Conservation (phyloP, 1,284 basidiomycete genomes). For the Coniferiporia weirii region DNA sequence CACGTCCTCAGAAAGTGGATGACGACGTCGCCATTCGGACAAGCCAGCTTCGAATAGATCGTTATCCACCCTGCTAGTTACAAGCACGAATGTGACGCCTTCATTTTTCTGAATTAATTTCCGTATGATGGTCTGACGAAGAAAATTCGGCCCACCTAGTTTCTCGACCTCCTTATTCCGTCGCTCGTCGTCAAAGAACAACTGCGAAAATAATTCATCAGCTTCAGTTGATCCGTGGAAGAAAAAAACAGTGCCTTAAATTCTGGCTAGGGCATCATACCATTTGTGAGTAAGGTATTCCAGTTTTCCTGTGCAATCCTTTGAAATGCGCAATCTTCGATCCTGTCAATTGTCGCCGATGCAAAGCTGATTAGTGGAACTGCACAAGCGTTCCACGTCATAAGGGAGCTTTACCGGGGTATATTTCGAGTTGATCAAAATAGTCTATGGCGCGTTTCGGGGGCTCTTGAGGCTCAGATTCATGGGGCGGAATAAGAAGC, state of each 20-base stretch:
- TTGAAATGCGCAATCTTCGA: constrained; percentile 82
- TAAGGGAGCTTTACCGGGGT: constrained; percentile 49
- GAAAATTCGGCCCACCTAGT: constrained; percentile 40
- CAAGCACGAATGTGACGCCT: constrained; percentile 71
- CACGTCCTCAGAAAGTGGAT: constrained; percentile 1
- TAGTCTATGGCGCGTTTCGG: constrained; percentile 54
- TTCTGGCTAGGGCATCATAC: constrained; percentile 35
- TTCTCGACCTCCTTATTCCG: constrained; percentile 75
- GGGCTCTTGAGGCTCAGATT: constrained; percentile 32
- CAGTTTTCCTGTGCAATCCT: constrained; percentile 69
- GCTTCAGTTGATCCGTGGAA: constrained; percentile 1
- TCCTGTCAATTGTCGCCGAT: constrained; percentile 34
- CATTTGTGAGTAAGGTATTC: constrained; percentile 82
- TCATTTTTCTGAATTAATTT: not conserved
- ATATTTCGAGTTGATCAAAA: constrained; percentile 82
- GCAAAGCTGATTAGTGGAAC: not conserved
- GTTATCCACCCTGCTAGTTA: constrained; percentile 47
- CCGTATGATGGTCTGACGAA: constrained; percentile 18
- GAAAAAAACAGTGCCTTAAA: constrained; percentile 12
- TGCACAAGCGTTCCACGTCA: not conserved
- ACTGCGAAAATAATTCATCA: constrained; percentile 31
- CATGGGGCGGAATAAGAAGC: constrained; percentile 54
- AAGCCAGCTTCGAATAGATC: constrained; percentile 58
- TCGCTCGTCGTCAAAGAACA: constrained; percentile 82
- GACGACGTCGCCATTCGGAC: constrained; percentile 45